phyloP scores from a whole-genome alignment of 305 asterid species.

The Fraxinus floribunda region DNA sequence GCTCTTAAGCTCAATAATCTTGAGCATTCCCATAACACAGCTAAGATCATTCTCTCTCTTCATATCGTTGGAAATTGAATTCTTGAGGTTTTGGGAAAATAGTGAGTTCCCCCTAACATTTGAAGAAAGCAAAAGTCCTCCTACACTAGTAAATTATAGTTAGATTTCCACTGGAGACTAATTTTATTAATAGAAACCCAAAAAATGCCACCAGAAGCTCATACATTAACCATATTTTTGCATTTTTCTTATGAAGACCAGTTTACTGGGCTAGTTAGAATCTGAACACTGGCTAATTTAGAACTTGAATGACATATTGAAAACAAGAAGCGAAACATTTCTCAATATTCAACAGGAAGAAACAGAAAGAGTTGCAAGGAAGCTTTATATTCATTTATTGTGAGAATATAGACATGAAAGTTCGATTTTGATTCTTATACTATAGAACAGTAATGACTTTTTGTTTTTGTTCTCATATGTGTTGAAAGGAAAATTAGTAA shows the following conservation, averaged over 20 bases:
- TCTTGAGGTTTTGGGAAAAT: not conserved
- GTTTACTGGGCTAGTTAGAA: not conserved
- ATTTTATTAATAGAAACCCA: not conserved
- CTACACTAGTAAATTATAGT: not conserved
- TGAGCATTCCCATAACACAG: not conserved
- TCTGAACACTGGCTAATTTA: not conserved
- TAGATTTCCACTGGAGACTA: not conserved
- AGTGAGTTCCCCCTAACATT: not conserved
- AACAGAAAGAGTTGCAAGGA: not conserved
- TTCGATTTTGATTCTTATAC: not conserved
- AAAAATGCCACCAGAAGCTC: not conserved
- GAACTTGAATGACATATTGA: not conserved
- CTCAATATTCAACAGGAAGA: not conserved
- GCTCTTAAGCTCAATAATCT: not conserved
- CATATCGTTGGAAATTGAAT: not conserved
- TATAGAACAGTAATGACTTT: not conserved
- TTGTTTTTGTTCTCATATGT: not conserved
- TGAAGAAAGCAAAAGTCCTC: not conserved
- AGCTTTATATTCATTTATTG: not conserved
- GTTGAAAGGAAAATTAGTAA: not conserved
- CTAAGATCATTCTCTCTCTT: not conserved
- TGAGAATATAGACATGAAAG: not conserved
- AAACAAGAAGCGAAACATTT: not conserved
- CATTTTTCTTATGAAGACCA: not conserved
- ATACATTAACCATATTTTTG: not conserved